Conservation (phyloP, 2,329 filamentous ascomycete species). For the Zymoseptoria ardabiliae region DNA sequence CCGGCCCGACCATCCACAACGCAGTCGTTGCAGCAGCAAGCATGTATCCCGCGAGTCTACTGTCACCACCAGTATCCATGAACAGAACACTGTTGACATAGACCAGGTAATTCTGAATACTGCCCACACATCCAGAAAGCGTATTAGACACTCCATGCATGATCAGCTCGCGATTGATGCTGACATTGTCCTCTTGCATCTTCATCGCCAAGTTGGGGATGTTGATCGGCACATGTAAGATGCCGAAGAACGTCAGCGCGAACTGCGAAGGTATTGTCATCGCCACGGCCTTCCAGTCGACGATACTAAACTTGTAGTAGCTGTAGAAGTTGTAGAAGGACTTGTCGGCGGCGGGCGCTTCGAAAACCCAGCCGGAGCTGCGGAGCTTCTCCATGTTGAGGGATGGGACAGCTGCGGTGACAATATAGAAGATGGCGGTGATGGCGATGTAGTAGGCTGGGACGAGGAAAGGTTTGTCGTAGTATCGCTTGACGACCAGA, state of each 20-base stretch:
- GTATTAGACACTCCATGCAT: conserved; percentile 92
- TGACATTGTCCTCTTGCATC: conserved; percentile 83
- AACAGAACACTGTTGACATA: conserved; percentile 98
- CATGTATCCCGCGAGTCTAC: conserved; percentile 75
- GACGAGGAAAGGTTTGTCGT: conserved; percentile 76
- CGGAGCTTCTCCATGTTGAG: conserved; percentile 63
- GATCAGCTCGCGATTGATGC: conserved; percentile 84
- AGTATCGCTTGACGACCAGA: conserved; percentile 66
- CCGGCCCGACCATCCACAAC: conserved; percentile 77
- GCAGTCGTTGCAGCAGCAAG: conserved; percentile 72
- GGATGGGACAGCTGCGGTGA: conserved; percentile 61
- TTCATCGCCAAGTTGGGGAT: conserved; percentile 88
- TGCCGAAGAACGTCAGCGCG: conserved; percentile 92
- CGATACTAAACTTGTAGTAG: conserved; percentile 58
- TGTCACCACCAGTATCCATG: conserved; percentile 84
- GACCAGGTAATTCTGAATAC: conserved; percentile 92
- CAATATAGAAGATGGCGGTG: conserved; percentile 68
- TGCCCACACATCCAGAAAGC: conserved; percentile 75
- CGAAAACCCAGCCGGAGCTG: conserved; percentile 80
- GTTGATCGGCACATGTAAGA: conserved; percentile 96
- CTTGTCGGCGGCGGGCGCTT: conserved; percentile 72
- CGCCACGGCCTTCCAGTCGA: conserved; percentile 76
- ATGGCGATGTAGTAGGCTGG: conserved; percentile 79
- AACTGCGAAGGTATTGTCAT: conserved; percentile 91
- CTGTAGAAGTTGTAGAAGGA: conserved; percentile 99